phyloP scores from a whole-genome alignment of 2,329 filamentous ascomycete genomes.

The Colletotrichum liaoningense region DNA sequence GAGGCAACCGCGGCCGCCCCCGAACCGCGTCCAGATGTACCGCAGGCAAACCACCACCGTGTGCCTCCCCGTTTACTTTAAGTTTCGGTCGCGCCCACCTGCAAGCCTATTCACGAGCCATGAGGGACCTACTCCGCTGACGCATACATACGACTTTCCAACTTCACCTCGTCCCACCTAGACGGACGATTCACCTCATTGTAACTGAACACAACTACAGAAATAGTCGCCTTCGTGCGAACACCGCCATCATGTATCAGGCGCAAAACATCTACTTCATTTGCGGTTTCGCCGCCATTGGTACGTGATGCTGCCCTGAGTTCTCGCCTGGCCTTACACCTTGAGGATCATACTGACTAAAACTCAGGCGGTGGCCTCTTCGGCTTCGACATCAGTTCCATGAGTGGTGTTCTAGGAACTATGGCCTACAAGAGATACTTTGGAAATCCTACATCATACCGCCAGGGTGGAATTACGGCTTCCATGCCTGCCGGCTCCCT shows the following conservation, averaged over 20 bases:
- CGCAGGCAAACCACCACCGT: neutral
- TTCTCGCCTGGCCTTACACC: neutral
- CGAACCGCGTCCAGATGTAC: neutral
- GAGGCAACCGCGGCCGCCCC: slow-evolving; percentile 4
- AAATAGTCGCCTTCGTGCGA: slow-evolving; percentile 7
- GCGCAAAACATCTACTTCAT: slow-evolving; percentile 68
- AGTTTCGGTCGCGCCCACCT: slow-evolving; percentile 10
- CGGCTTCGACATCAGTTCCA: slow-evolving; percentile 83
- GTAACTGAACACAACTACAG: neutral
- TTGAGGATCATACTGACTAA: neutral
- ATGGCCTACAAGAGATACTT: slow-evolving; percentile 80
- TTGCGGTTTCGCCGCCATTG: slow-evolving; percentile 71
- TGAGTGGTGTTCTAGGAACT: slow-evolving; percentile 76
- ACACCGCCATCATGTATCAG: slow-evolving; percentile 50
- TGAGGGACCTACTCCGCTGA: neutral
- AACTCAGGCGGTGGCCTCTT: slow-evolving; percentile 75
- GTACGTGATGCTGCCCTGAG: slow-evolving; percentile 46
- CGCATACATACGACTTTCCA: neutral
- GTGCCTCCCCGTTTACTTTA: slow-evolving; percentile 8
- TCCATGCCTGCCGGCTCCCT: slow-evolving; percentile 81
- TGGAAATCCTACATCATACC: slow-evolving; percentile 66
- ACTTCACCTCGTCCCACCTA: neutral
- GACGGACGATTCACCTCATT: neutral
- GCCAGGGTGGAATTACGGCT: slow-evolving; percentile 78
- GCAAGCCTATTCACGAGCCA: neutral